Evolutionary conservation across 257 asterid species (phyloP), one percentile per base, ranked within the genome.

Genomic region (Solanum sitiens): DNA sequence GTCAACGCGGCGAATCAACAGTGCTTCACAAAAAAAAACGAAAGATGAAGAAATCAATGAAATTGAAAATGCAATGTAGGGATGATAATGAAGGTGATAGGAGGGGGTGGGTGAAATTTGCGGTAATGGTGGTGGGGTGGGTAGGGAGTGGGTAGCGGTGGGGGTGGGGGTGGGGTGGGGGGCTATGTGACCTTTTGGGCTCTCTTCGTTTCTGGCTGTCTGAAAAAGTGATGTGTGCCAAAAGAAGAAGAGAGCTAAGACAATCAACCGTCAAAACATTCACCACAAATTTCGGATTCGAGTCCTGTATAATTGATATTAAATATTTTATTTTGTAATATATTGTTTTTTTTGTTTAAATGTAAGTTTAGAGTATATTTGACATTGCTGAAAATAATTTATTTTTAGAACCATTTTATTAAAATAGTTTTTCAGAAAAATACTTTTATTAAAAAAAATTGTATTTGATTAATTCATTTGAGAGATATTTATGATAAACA

Each of bases 1-100:
- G 83, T 76, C 83, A 76, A 76, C 83, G 83, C 61, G 61, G 83
- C 59, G 83, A 76, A 44, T 79, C 67, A 79, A 79, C 85, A 27
- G 67, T 45, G 27, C 59, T 30, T 27, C 23, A 25, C 16, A 79
- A 53, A 18, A 53, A 53, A n/a, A 79, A 45, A 15, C 65, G 21
- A 42, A 44, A 77, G 37, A 44, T 23, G 21, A 39, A 77, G 30
- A 15, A 44, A 8, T 15, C 32, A 25, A 76, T 27, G 63, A 25
- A 15, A 30, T 47, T 30, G 68, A 77, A 77, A 37, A 77, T 44
- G 84, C 11, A 76, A 77, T 16, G 68, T 9, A 13, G 85, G 67
- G 85, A 16, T 80, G 67, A 80, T 47, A 80, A 80, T 80, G 68
- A 80, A 61, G 23, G 68, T 68, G 68, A 80, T 3, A 14, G 15